Evolutionary conservation across 202 grass and related monocot genomes (phyloP).

Genomic region (Brachypodium distachyon): DNA sequence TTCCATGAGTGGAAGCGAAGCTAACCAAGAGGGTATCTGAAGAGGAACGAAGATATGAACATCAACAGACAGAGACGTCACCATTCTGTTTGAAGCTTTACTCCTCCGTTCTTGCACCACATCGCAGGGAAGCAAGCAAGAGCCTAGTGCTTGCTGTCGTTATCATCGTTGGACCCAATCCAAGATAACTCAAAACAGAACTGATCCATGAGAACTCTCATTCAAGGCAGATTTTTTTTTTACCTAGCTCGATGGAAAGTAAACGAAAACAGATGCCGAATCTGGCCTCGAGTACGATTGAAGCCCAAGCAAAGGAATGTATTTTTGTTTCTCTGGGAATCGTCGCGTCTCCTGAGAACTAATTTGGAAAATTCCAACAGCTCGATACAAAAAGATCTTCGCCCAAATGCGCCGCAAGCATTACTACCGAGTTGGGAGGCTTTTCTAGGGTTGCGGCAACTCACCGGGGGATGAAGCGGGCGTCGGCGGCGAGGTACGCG

Average conservation of each 20-base stretch:
- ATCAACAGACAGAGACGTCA: conserved; percentile 16
- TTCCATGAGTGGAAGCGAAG: conserved; percentile 46
- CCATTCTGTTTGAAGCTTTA: conserved; percentile 49
- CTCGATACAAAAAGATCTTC: neutral
- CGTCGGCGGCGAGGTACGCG: neutral
- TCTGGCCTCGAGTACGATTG: neutral
- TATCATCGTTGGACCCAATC: neutral
- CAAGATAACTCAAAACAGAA: no score
- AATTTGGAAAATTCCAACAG: neutral
- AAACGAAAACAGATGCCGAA: neutral
- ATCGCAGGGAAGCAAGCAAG: conserved; percentile 32
- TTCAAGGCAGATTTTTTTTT: neutral
- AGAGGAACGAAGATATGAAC: conserved; percentile 12
- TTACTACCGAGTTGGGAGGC: neutral
- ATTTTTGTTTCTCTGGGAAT: neutral
- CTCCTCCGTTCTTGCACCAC: conserved; percentile 11
- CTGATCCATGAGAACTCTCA: neutral
- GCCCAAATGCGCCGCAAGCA: neutral
- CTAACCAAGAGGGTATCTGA: neutral
- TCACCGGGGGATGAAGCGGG: neutral
- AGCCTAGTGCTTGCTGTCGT: neutral
- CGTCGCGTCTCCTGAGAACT: neutral
- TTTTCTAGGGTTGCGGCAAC: neutral
- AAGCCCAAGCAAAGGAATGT: neutral
- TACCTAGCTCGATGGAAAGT: no score